Conservation (phyloP, 2,329 filamentous ascomycete species). For the Lasiodiplodia sp. region DNA sequence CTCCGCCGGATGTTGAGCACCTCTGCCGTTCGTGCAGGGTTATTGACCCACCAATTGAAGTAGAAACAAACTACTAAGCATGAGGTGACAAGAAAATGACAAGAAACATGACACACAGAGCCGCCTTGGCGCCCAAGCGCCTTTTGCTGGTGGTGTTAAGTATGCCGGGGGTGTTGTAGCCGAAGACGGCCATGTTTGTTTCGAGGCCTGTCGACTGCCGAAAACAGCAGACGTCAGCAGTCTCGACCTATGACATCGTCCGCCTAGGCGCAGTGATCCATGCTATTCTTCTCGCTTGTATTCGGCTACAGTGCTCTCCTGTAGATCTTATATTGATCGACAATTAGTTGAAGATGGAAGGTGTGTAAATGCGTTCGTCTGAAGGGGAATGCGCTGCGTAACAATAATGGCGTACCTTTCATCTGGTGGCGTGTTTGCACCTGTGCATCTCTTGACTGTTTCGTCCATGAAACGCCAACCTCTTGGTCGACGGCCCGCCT, state of each 20-base stretch:
- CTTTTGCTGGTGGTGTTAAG: neutral
- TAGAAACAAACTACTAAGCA: constrained; percentile 1
- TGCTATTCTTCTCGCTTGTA: too few relatives aligned
- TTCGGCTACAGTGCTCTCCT: neutral
- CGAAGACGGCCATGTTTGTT: too few relatives aligned
- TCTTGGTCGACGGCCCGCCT: neutral
- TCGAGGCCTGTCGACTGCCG: too few relatives aligned
- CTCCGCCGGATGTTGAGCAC: neutral
- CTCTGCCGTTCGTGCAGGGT: neutral
- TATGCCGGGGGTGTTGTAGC: neutral
- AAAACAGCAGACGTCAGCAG: too few relatives aligned
- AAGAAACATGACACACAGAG: constrained; percentile 20
- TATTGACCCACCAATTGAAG: constrained; percentile 13
- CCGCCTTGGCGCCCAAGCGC: constrained; percentile 1
- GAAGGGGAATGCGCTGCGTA: neutral
- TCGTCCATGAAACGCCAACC: constrained; percentile 7
- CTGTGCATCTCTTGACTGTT: neutral
- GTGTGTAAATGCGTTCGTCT: neutral
- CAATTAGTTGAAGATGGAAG: neutral
- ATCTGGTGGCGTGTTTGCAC: neutral
- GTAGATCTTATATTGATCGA: neutral
- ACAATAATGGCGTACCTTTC: neutral
- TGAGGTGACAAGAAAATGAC: neutral
- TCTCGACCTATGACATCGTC: too few relatives aligned
- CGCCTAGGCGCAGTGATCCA: too few relatives aligned